These are phyloP conservation scores for Eustoma russellianum DNA, from an alignment of 257 asterid species.

Conservation along the genomic window DNA sequence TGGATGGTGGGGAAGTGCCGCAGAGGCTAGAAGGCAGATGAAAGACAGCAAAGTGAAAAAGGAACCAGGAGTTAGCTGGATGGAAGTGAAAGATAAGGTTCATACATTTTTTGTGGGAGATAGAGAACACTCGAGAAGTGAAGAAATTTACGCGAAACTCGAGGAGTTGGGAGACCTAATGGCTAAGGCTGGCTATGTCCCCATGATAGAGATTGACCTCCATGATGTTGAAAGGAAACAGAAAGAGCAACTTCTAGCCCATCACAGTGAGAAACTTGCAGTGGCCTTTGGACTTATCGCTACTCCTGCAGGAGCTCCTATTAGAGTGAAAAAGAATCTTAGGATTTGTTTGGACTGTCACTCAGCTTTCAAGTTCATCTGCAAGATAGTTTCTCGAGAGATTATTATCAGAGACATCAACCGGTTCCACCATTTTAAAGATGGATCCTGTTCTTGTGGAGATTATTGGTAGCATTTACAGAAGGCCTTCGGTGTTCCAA, in stretches of 20 bases:
- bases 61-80: constrained; percentile 90
- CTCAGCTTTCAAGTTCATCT: constrained; percentile 56
- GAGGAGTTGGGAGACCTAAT: constrained; percentile 45
- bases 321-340: constrained; percentile 72
- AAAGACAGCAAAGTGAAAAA: constrained; percentile 59
- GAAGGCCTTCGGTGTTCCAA: too few relatives aligned
- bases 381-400: constrained; percentile 54
- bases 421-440: constrained; percentile 74
- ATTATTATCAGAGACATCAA: constrained; percentile 60
- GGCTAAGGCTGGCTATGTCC: constrained; percentile 65
- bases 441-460: constrained; percentile 72
- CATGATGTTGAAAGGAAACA: constrained; percentile 53
- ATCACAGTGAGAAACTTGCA: constrained; percentile 81
- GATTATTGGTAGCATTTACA: constrained; percentile 50
- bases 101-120: constrained; percentile 75
- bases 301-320: constrained; percentile 60
- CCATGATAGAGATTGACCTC: constrained; percentile 53
- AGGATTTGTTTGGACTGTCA: constrained; percentile 80
- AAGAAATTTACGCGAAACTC: constrained; percentile 55
- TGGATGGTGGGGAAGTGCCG: constrained; percentile 60
- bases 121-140: constrained; percentile 43
- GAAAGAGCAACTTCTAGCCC: constrained; percentile 53
- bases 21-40: constrained; percentile 45
- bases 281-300: constrained; percentile 68
- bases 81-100: constrained; percentile 57